Evolutionary conservation across 129 eudicot genomes (phyloP), one percentile per base, ranked within the genome.

Genomic region (Chrysanthemum lavandulifolium): DNA sequence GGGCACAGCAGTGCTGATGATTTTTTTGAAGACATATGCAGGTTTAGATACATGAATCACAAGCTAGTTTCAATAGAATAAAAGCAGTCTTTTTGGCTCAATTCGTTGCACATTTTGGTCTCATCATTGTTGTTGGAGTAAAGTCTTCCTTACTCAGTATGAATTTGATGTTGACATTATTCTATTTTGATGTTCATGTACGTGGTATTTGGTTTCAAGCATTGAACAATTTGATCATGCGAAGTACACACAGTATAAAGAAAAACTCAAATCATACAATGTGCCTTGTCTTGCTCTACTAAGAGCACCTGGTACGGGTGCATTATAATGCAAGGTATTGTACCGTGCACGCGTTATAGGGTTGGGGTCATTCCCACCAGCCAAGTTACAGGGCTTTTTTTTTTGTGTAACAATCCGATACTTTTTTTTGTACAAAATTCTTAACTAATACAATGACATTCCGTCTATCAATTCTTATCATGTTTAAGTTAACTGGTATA

Each of bases 1-100:
- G 84, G 85, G 71, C 98, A 89, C 18, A 90, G 96, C 74, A 86
- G 97, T 60, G 88, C 96, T 65, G 97, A 93, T 81, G 98, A 93
- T 21, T 93, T 93, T 73, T 93, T 89, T 69, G 95, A 89, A 71
- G 98, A 93, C 64, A 86, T 93, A 40, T 93, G 95, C 87, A 87
- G 76, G 79, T 86, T 90, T 74, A 82, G 82, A 77, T 83, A 79
- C 83, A 73, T 72, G 83, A 80, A 89, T 73, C 92, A 78, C 19
- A 79, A 69, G 71, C 71, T 93, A 72, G 84, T 93, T 58, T 80
- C 86, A 5, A 87, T 93, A 47, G 95, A 85, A 82, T 92, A 83
- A 74, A 55, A 52, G 54, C 43, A 8, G n/a, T 49, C 40, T 40
- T 70, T 67, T 69, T 19, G 31, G 19, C 64, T 68, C 50, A 16